Conservation (phyloP, 1,284 basidiomycete genomes). For the Trametes hirsuta region DNA sequence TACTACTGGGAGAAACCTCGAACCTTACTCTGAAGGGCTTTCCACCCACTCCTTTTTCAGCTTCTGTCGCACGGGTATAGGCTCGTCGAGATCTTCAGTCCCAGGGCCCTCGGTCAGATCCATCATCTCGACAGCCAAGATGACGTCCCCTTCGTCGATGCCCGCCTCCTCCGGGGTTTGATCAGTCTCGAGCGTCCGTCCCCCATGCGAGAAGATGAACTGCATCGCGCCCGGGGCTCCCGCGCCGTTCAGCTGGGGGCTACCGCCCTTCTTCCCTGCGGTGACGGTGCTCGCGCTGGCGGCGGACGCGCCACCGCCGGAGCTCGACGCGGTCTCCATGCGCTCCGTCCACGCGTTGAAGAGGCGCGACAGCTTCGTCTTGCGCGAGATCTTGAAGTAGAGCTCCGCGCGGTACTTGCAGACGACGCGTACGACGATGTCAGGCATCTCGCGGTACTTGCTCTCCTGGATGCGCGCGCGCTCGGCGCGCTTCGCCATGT, state of each 20-base stretch:
- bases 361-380: conserved; percentile 77
- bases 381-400: conserved; percentile 87
- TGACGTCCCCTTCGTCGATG: conserved; percentile 84
- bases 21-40: conserved; percentile 67
- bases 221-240: conserved; percentile 44
- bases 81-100: conserved; percentile 65
- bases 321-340: conserved; percentile 57
- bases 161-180: conserved; percentile 83
- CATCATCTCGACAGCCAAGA: conserved; percentile 84
- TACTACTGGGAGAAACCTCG: background rate
- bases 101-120: conserved; percentile 73
- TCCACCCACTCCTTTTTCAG: conserved; percentile 79
- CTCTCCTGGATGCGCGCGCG: conserved; percentile 74
- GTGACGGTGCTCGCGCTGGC: background rate
- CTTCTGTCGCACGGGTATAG: conserved; percentile 63
- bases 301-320: conserved; percentile 14
- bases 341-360: conserved; percentile 86
- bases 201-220: conserved; percentile 82
- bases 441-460: conserved; percentile 77
- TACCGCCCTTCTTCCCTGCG: conserved; percentile 34
- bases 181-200: conserved; percentile 71
- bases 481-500: conserved; percentile 75
- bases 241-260: conserved; percentile 46
- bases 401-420: conserved; percentile 86
- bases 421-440: conserved; percentile 82